Evolutionary conservation across 495 filamentous ascomycete species (phyloP).

Genomic region (Penicillium malachiteum): DNA sequence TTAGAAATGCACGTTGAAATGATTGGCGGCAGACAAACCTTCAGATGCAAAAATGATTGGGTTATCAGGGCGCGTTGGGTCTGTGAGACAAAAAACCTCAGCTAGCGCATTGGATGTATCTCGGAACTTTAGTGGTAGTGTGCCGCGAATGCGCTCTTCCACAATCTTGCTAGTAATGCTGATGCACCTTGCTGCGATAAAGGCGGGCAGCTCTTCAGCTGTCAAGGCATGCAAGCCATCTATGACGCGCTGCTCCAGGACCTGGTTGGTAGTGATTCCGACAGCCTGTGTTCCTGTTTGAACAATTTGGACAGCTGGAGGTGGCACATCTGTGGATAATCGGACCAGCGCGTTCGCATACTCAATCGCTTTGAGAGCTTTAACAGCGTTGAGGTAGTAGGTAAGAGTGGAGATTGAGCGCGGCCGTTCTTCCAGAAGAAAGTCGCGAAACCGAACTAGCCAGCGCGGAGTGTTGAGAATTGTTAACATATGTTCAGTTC

Average conservation of each 20-base stretch:
- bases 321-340: slow-evolving; percentile 30
- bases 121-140: slow-evolving; percentile 41
- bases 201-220: slow-evolving; percentile 67
- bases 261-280: slow-evolving; percentile 47
- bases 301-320: slow-evolving; percentile 42
- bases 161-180: slow-evolving; percentile 37
- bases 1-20: neutral
- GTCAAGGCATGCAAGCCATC: slow-evolving; percentile 60
- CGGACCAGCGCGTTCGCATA: slow-evolving; percentile 66
- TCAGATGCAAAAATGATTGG: slow-evolving; percentile 78
- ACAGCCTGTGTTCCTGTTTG: slow-evolving; percentile 44
- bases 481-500: slow-evolving; percentile 57
- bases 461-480: slow-evolving; percentile 64
- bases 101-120: slow-evolving; percentile 67
- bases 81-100: slow-evolving; percentile 75
- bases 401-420: slow-evolving; percentile 66
- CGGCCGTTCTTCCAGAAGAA: slow-evolving; percentile 67
- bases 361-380: slow-evolving; percentile 66
- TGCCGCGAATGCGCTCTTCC: slow-evolving; percentile 35
- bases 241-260: slow-evolving; percentile 57
- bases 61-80: slow-evolving; percentile 70
- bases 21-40: slow-evolving; percentile 44
- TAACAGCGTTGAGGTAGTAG: slow-evolving; percentile 64
- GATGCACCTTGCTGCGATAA: slow-evolving; percentile 52
- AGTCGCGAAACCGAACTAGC: slow-evolving; percentile 62